Conservation (phyloP, 768 basidiomycete species). For the Gloeopeniophorella convolvens region DNA sequence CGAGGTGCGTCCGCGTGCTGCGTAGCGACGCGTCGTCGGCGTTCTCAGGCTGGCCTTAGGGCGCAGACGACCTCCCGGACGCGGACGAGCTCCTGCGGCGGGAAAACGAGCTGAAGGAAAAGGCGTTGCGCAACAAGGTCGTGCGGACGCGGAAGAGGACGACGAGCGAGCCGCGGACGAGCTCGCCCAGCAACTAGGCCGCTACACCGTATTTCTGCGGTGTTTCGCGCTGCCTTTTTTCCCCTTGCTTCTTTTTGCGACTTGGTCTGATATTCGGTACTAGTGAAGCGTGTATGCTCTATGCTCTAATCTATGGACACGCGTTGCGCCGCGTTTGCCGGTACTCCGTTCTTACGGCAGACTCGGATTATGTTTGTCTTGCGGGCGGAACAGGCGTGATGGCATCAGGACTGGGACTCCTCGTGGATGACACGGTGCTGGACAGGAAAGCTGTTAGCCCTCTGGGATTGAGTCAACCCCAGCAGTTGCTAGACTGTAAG, state of each 20-base stretch:
- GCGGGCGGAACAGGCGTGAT: no score
- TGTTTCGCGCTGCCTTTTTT: slow-evolving; percentile 12
- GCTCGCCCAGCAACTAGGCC: background rate
- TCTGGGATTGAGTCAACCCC: no score
- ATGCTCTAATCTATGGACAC: slow-evolving; percentile 1
- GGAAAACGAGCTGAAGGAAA: slow-evolving; percentile 79
- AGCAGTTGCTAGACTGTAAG: no score
- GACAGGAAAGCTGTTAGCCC: no score
- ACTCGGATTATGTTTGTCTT: no score
- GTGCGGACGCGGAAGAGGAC: slow-evolving; percentile 54
- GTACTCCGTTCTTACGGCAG: no score
- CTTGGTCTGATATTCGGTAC: slow-evolving; percentile 16
- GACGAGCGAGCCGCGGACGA: background rate
- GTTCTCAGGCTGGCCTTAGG: background rate
- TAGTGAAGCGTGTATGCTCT: slow-evolving; percentile 14
- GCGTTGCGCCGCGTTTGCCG: slow-evolving; percentile 3
- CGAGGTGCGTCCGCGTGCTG: slow-evolving; percentile 18
- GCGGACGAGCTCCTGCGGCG: slow-evolving; percentile 50
- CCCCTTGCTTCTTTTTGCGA: background rate
- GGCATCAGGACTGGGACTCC: no score
- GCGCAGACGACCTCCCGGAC: slow-evolving; percentile 20
- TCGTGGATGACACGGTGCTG: no score
- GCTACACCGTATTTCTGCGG: slow-evolving; percentile 4
- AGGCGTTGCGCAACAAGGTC: slow-evolving; percentile 77
- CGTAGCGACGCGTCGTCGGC: no score